phyloP scores from a whole-genome alignment of 2,329 filamentous ascomycete species.

The Aspergillus sp. region DNA sequence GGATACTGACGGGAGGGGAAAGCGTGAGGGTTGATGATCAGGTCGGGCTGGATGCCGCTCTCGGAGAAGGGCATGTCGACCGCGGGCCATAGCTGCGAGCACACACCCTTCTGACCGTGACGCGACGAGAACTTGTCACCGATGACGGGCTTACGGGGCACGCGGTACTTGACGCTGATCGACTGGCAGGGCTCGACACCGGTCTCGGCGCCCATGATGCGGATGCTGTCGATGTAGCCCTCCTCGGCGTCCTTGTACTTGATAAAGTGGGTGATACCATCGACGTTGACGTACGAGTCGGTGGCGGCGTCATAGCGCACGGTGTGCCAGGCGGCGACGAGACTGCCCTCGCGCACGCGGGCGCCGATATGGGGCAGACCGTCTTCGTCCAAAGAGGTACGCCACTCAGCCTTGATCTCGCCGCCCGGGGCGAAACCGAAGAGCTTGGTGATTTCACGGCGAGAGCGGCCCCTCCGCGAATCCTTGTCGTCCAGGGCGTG shows the following conservation, averaged over 20 bases:
- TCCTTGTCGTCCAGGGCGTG: constrained; percentile 78
- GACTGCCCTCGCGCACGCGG: constrained; percentile 73
- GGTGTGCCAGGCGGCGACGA: constrained; percentile 85
- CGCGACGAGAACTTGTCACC: constrained; percentile 99
- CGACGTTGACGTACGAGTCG: constrained; percentile 76
- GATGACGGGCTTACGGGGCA: constrained; percentile 86
- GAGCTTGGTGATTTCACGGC: constrained; percentile 70
- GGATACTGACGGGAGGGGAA: constrained; percentile 75
- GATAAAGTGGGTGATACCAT: constrained; percentile 80
- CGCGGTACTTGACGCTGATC: constrained; percentile 86
- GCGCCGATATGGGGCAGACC: constrained; percentile 80
- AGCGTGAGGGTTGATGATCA: constrained; percentile 99
- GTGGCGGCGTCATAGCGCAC: constrained; percentile 72
- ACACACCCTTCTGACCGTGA: constrained; percentile 97
- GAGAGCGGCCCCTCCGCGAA: constrained; percentile 61
- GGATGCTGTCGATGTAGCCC: constrained; percentile 88
- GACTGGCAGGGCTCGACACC: constrained; percentile 81
- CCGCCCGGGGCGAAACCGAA: constrained; percentile 87
- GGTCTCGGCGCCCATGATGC: constrained; percentile 80
- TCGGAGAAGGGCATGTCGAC: constrained; percentile 96
- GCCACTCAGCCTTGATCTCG: constrained; percentile 67
- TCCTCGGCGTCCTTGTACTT: constrained; percentile 92
- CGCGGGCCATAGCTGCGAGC: constrained; percentile 91
- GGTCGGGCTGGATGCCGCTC: constrained; percentile 90
- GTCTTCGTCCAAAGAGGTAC: constrained; percentile 76